phyloP scores from a whole-genome alignment of 176 grass and related monocot species.

The Lolium rigidum region DNA sequence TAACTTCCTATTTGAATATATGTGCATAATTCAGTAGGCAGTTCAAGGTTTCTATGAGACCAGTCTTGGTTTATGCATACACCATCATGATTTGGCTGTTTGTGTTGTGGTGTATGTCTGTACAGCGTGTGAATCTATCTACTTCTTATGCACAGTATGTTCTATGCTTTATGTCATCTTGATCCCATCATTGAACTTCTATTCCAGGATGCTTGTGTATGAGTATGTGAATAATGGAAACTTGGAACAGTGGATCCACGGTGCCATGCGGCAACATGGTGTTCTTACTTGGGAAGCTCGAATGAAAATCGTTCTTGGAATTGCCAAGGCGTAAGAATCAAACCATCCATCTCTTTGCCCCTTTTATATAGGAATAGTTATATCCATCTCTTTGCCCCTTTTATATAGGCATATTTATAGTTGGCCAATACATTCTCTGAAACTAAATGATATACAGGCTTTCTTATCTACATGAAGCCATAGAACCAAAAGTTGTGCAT shows the following conservation, averaged over 20 bases:
- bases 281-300: conserved; percentile 84
- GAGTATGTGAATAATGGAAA: conserved; percentile 92
- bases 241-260: conserved; percentile 93
- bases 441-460: conserved; percentile 55
- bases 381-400: conserved; percentile 23
- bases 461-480: conserved; percentile 89
- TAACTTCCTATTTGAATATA: background rate
- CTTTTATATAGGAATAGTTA: background rate
- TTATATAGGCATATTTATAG: background rate
- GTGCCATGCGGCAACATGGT: conserved; percentile 67
- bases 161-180: background rate
- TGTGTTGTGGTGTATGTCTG: background rate
- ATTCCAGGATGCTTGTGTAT: conserved; percentile 83
- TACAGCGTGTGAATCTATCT: background rate
- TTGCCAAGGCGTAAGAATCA: conserved; percentile 72
- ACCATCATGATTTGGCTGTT: background rate
- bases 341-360: background rate
- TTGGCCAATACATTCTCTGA: conserved; percentile 14
- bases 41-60: background rate
- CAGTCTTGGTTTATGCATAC: conserved; percentile 28
- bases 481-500: conserved; percentile 94
- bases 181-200: background rate
- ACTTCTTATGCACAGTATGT: background rate
- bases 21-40: background rate
- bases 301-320: conserved; percentile 82